Percentiles rank a stretch among this genome's conserved stretches.
phyloP scores from a whole-genome alignment of 805 yeast genomes.

The Pichia sporocuriosa region DNA sequence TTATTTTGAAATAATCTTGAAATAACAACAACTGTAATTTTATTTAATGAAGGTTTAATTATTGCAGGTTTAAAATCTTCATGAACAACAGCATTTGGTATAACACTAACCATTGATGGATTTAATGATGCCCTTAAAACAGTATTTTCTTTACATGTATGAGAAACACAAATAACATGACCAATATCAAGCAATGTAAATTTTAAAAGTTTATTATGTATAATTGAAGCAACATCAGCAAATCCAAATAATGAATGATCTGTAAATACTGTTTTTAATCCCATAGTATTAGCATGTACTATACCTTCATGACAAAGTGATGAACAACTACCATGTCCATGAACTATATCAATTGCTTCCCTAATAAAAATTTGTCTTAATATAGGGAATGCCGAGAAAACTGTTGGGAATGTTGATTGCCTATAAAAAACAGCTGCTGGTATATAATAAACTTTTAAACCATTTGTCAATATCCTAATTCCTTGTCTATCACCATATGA shows the following conservation, averaged over 20 bases:
- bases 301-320: constrained; percentile 85
- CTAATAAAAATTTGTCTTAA: constrained; percentile 78
- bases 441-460: constrained; percentile 85
- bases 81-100: constrained; percentile 92
- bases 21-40: constrained; percentile 81
- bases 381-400: constrained; percentile 81
- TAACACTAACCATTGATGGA: constrained; percentile 75
- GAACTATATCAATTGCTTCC: constrained; percentile 82
- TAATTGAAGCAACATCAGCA: constrained; percentile 72
- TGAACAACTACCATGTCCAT: constrained; percentile 90
- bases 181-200: constrained; percentile 83
- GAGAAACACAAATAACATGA: constrained; percentile 92
- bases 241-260: constrained; percentile 96
- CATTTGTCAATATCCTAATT: constrained; percentile 76
- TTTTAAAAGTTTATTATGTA: constrained; percentile 80
- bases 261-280: constrained; percentile 83
- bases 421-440: constrained; percentile 79
- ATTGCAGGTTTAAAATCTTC: constrained; percentile 62
- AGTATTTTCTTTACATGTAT: constrained; percentile 94
- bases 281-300: constrained; percentile 90
- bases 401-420: constrained; percentile 82
- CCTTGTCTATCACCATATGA: constrained; percentile 81
- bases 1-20: constrained; percentile 92
- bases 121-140: constrained; percentile 80
- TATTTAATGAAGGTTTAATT: constrained; percentile 26